Evolutionary conservation across 1,139 yeast species (phyloP).

Genomic region (Komagataea norvegica): DNA sequence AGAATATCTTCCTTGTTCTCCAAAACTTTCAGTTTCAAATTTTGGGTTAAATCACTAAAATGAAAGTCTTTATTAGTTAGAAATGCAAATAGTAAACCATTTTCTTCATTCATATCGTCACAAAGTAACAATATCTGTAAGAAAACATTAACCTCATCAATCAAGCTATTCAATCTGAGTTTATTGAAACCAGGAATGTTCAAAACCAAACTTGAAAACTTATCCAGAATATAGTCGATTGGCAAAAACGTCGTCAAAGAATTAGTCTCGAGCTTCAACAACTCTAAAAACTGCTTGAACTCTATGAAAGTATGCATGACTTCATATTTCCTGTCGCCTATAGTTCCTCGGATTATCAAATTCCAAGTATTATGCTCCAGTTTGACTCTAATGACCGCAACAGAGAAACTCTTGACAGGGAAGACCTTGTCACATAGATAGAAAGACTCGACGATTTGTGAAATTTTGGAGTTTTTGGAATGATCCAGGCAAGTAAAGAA

Average conservation of each 20-base stretch:
- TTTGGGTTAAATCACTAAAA: slow-evolving; percentile 30
- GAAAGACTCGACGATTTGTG: slow-evolving; percentile 40
- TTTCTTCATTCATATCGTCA: slow-evolving; percentile 31
- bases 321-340: slow-evolving; percentile 14
- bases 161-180: slow-evolving; percentile 39
- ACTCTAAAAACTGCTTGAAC: slow-evolving; percentile 34
- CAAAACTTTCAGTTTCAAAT: slow-evolving; percentile 31
- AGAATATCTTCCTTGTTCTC: slow-evolving; percentile 29
- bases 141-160: slow-evolving; percentile 45
- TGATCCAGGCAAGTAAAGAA: slow-evolving; percentile 48
- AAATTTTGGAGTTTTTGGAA: slow-evolving; percentile 43
- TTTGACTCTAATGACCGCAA: slow-evolving; percentile 35
- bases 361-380: slow-evolving; percentile 28
- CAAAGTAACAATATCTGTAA: slow-evolving; percentile 36
- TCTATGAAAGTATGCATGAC: slow-evolving; percentile 33
- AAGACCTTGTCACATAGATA: slow-evolving; percentile 33
- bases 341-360: slow-evolving; percentile 24
- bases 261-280: slow-evolving; percentile 31
- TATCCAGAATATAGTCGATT: slow-evolving; percentile 30
- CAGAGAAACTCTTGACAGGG: slow-evolving; percentile 24
- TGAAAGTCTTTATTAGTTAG: slow-evolving; percentile 35
- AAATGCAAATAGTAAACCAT: slow-evolving; percentile 42
- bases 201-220: slow-evolving; percentile 17
- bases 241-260: slow-evolving; percentile 38
- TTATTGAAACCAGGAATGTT: slow-evolving; percentile 33